phyloP scores from a whole-genome alignment of 2,329 filamentous ascomycete species.

The Fusarium sp. region DNA sequence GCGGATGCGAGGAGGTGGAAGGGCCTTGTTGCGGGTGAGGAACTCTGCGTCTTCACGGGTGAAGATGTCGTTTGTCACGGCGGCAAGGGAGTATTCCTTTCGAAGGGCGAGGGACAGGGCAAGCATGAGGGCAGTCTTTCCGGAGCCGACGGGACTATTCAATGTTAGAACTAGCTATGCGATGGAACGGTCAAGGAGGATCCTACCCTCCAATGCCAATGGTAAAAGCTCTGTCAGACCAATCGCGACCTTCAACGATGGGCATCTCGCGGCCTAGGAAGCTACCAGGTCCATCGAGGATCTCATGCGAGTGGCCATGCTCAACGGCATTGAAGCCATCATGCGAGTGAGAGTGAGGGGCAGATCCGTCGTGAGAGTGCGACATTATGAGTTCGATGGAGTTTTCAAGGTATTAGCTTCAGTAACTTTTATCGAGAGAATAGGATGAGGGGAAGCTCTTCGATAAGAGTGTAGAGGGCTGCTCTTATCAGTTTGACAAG shows the following conservation, averaged over 20 bases:
- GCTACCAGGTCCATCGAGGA: slow-evolving; percentile 92
- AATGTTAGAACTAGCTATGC: slow-evolving; percentile 5
- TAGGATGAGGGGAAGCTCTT: slow-evolving; percentile 24
- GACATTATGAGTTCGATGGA: slow-evolving; percentile 49
- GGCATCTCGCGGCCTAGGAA: slow-evolving; percentile 94
- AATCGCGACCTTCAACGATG: slow-evolving; percentile 87
- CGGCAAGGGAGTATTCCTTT: slow-evolving; percentile 85
- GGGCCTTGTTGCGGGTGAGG: slow-evolving; percentile 86
- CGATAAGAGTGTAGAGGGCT: slow-evolving; percentile 12
- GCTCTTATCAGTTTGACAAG: slow-evolving; percentile 36
- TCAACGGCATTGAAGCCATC: slow-evolving; percentile 70
- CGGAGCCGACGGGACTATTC: slow-evolving; percentile 88
- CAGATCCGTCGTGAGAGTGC: slow-evolving; percentile 66
- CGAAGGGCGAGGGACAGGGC: slow-evolving; percentile 89
- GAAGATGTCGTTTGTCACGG: slow-evolving; percentile 99
- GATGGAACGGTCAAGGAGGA: not conserved
- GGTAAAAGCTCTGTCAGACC: slow-evolving; percentile 91
- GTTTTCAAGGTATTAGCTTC: not conserved
- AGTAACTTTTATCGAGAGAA: not conserved
- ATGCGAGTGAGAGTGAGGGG: slow-evolving; percentile 67
- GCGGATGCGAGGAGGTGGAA: slow-evolving; percentile 85
- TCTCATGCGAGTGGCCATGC: slow-evolving; percentile 96
- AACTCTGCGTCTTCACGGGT: slow-evolving; percentile 98
- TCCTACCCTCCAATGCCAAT: slow-evolving; percentile 96
- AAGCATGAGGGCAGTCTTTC: slow-evolving; percentile 97